phyloP scores from a whole-genome alignment of 441 rosid genomes.

The Pelargonium australe region DNA sequence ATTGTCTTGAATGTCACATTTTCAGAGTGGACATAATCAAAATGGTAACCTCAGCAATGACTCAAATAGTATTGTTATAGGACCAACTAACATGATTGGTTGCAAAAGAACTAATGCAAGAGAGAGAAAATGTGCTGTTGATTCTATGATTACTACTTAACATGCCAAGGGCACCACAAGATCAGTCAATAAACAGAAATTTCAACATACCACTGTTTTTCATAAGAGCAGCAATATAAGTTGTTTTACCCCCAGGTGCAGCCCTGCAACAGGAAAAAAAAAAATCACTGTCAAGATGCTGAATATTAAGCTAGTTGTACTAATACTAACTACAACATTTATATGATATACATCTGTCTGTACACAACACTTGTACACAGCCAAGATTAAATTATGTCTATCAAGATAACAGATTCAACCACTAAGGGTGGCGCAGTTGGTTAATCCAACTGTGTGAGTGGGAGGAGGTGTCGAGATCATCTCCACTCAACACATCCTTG shows the following conservation, averaged over 20 bases:
- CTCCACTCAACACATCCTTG: no score
- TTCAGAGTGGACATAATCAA: background rate
- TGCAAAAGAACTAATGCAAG: background rate
- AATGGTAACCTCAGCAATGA: background rate
- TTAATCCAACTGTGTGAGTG: no score
- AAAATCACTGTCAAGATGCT: conserved; percentile 13
- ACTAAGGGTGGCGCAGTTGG: no score
- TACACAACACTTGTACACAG: background rate
- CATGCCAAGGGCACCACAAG: background rate
- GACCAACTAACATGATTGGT: background rate
- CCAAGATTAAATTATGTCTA: background rate
- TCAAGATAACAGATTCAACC: background rate
- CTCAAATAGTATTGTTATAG: background rate
- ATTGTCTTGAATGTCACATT: no score
- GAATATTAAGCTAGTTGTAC: background rate
- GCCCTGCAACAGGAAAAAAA: conserved; percentile 51
- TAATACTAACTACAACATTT: background rate
- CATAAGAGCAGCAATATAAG: conserved; percentile 88
- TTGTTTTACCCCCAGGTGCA: conserved; percentile 97
- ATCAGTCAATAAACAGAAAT: conserved; percentile 16
- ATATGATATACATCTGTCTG: background rate
- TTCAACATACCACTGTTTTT: conserved; percentile 70
- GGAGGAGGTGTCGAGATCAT: no score
- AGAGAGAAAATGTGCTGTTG: no score
- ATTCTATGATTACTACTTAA: no score